phyloP scores from a whole-genome alignment of 257 asterid genomes.

The Salvia hispanica region DNA sequence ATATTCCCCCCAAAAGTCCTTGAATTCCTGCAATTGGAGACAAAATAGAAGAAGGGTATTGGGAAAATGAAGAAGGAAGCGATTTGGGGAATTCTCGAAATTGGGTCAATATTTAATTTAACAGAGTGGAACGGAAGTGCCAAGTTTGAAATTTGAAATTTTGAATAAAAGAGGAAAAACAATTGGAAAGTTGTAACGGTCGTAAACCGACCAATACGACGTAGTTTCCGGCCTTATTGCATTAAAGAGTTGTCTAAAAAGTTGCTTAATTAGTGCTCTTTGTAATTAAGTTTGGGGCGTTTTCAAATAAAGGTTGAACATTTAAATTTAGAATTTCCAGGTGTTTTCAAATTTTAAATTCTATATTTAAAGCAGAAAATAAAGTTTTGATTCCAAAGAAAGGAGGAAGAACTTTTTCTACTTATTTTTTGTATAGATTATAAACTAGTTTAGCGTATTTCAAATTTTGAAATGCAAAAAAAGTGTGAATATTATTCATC shows the following conservation, averaged over 20 bases:
- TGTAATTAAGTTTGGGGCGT: no score
- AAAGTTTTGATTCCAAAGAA: background rate
- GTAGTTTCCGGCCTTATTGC: conserved; percentile 13
- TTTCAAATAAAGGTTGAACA: background rate
- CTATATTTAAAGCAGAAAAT: background rate
- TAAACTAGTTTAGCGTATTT: background rate
- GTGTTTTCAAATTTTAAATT: conserved; percentile 6
- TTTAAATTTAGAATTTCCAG: background rate
- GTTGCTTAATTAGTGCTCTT: background rate
- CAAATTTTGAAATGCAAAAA: background rate
- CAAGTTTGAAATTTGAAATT: conserved; percentile 56
- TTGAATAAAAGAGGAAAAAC: conserved; percentile 35
- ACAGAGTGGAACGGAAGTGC: conserved; percentile 38
- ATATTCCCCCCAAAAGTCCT: conserved; percentile 25
- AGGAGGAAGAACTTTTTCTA: background rate
- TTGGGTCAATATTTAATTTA: conserved; percentile 32
- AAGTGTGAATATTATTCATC: background rate
- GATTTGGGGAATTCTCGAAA: conserved; percentile 32
- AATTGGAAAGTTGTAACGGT: conserved; percentile 60
- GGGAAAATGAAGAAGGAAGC: conserved; percentile 16
- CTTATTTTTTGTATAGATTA: background rate
- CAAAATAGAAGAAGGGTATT: conserved; percentile 32
- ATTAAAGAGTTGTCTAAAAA: background rate
- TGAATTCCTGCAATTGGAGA: conserved; percentile 28
- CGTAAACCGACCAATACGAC: conserved; percentile 26